A percentile compares a stretch with the other conserved stretches of the same genome.
phyloP scores from a whole-genome alignment of 2,329 filamentous ascomycete species.

The Xylariaceae sp. region DNA sequence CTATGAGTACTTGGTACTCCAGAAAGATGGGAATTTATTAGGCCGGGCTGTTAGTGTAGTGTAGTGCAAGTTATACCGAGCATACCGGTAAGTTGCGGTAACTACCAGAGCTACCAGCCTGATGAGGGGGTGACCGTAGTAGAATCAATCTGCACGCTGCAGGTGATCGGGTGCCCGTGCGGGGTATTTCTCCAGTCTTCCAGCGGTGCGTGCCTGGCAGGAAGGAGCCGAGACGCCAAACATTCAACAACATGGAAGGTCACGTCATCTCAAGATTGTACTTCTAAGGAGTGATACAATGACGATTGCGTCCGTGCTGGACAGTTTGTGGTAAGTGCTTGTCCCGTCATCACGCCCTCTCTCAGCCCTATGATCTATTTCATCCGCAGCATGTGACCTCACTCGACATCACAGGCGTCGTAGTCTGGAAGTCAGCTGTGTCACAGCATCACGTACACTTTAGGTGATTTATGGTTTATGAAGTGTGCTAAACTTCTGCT shows the following conservation, averaged over 20 bases:
- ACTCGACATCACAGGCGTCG: conserved; percentile 3
- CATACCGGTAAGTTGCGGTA: too few species aligned
- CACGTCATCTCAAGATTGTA: conserved; percentile 8
- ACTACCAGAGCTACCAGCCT: background rate
- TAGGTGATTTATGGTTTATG: background rate
- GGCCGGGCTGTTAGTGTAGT: too few species aligned
- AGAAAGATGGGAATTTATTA: too few species aligned
- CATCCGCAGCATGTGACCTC: conserved; percentile 9
- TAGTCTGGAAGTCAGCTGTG: background rate
- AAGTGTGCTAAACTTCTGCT: background rate
- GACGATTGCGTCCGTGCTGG: background rate
- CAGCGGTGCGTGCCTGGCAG: conserved; percentile 1
- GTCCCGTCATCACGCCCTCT: background rate
- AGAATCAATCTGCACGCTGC: background rate
- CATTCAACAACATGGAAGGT: background rate
- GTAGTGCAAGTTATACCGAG: too few species aligned
- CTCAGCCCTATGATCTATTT: background rate
- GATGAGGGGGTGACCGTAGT: background rate
- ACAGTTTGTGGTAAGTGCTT: background rate
- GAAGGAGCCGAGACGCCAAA: background rate
- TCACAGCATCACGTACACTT: background rate
- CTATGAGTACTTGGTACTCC: too few species aligned
- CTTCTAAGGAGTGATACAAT: background rate
- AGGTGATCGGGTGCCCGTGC: background rate
- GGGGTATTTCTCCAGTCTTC: background rate